phyloP scores from a whole-genome alignment of 2,329 filamentous ascomycete genomes.

The Alternaria infectoria region DNA sequence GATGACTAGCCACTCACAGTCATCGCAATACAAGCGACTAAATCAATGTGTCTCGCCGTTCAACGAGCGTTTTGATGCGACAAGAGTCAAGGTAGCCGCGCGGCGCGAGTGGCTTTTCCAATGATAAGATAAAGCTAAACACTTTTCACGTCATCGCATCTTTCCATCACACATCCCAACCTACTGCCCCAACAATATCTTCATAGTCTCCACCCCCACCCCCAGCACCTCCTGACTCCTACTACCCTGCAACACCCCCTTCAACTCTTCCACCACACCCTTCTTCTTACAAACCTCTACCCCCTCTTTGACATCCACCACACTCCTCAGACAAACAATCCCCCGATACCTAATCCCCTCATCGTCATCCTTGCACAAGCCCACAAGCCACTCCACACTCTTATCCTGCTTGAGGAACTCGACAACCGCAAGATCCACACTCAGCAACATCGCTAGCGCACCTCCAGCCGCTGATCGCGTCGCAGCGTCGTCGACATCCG shows the following conservation, averaged over 20 bases:
- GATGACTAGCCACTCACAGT: not conserved
- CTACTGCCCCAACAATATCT: constrained; percentile 61
- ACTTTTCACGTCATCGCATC: no score
- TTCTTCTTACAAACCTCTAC: constrained; percentile 56
- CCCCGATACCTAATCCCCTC: constrained; percentile 73
- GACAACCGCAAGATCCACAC: constrained; percentile 75
- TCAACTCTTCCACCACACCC: constrained; percentile 71
- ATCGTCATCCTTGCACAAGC: constrained; percentile 74
- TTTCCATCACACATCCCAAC: not conserved
- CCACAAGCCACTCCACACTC: constrained; percentile 79
- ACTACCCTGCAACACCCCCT: constrained; percentile 71
- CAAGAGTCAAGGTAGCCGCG: not conserved
- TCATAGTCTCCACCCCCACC: constrained; percentile 74
- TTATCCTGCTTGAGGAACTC: constrained; percentile 71
- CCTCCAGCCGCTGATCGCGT: constrained; percentile 87
- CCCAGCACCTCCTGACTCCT: constrained; percentile 73
- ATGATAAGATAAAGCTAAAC: no score
- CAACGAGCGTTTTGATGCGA: not conserved
- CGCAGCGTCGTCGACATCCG: constrained; percentile 80
- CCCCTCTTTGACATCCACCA: constrained; percentile 64
- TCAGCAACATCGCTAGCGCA: constrained; percentile 82
- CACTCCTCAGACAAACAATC: constrained; percentile 75
- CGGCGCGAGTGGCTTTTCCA: not conserved
- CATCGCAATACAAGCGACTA: not conserved
- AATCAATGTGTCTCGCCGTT: not conserved